phyloP scores from a whole-genome alignment of 1,284 basidiomycete species.

The Ustilago tritici region DNA sequence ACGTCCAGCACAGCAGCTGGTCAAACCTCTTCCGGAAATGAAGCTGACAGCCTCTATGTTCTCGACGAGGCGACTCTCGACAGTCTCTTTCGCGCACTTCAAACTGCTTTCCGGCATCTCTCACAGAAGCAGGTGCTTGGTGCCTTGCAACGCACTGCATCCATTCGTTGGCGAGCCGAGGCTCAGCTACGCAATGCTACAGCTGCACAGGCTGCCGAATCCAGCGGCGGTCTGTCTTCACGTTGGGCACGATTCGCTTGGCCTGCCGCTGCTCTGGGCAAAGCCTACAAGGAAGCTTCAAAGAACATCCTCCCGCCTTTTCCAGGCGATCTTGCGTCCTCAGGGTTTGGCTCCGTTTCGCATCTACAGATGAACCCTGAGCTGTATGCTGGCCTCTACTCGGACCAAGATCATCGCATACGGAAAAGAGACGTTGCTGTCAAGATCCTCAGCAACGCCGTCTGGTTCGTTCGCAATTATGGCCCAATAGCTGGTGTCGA shows the following conservation, averaged over 20 bases:
- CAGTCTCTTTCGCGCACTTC: constrained; percentile 40
- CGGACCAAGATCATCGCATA: constrained; percentile 40
- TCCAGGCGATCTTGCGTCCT: constrained; percentile 14
- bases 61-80: constrained; percentile 41
- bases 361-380: constrained; percentile 19
- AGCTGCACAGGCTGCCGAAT: constrained; percentile 35
- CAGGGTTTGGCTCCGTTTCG: constrained; percentile 7
- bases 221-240: constrained; percentile 24
- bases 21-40: background rate
- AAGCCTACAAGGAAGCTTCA: constrained; percentile 51
- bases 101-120: constrained; percentile 42
- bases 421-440: constrained; percentile 63
- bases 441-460: constrained; percentile 60
- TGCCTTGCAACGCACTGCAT: constrained; percentile 56
- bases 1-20: background rate
- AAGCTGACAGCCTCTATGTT: constrained; percentile 16
- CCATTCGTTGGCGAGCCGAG: constrained; percentile 62
- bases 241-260: constrained; percentile 52
- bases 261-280: constrained; percentile 50
- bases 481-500: constrained; percentile 44
- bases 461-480: constrained; percentile 60
- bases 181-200: constrained; percentile 52
- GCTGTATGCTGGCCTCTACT: constrained; percentile 19
- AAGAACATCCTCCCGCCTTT: constrained; percentile 24
- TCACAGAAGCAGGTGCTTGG: constrained; percentile 47